Conservation (phyloP, 225 moss, liverwort and hornwort species). For the Neckera pumila region DNA sequence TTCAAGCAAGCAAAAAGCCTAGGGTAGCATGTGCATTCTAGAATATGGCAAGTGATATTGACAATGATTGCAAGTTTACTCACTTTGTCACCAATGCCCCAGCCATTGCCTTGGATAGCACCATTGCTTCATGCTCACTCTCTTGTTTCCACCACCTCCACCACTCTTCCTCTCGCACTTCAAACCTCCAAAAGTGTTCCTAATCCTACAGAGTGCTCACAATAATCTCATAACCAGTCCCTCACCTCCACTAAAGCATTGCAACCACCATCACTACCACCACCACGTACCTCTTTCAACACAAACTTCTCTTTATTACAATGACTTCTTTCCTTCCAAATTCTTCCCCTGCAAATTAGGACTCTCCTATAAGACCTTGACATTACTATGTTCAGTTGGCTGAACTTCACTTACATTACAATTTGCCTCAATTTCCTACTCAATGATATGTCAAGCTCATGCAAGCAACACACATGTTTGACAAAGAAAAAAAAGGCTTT, state of each 20-base stretch:
- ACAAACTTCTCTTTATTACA: neutral
- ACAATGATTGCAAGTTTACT: slow-evolving; percentile 17
- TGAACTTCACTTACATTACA: neutral
- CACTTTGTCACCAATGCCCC: slow-evolving; percentile 24
- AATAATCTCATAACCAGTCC: neutral
- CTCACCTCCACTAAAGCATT: neutral
- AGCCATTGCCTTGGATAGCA: slow-evolving; percentile 12
- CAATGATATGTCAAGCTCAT: neutral
- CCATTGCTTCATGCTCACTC: slow-evolving; percentile 2
- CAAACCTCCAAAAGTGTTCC: neutral
- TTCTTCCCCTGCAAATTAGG: neutral
- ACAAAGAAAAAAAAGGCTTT: neutral
- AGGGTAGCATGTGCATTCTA: no score
- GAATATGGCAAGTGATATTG: no score
- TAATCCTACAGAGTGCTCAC: neutral
- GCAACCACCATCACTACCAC: neutral
- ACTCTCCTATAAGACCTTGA: neutral
- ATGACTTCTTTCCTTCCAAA: neutral
- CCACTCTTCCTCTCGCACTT: neutral
- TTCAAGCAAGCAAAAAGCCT: no score
- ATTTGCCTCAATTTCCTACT: neutral
- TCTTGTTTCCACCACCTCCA: neutral
- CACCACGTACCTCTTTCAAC: neutral
- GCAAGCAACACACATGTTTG: neutral
- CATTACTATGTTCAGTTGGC: neutral